phyloP scores from a whole-genome alignment of 179 eudicot genomes.

The Silene coronaria region DNA sequence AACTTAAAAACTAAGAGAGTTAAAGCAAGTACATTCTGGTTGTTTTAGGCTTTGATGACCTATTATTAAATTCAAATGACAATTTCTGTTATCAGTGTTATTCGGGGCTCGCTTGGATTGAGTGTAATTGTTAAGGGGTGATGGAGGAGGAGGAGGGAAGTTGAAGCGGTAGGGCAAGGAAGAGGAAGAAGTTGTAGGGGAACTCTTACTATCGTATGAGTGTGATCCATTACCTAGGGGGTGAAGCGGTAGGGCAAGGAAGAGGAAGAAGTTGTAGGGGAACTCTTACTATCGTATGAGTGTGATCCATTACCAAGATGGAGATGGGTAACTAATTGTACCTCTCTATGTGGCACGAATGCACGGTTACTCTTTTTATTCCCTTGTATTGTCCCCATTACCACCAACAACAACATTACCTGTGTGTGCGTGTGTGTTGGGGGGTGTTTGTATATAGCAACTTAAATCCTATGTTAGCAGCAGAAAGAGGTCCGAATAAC shows the following conservation, averaged over 20 bases:
- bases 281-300: not conserved
- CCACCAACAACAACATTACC: too few species aligned
- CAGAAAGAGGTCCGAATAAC: not conserved
- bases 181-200: not conserved
- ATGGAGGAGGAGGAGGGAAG: not conserved
- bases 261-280: not conserved
- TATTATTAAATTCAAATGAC: too few species aligned
- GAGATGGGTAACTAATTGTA: not conserved
- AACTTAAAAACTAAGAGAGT: too few species aligned
- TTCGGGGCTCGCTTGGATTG: not conserved
- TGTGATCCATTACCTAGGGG: not conserved
- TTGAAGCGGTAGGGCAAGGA: not conserved
- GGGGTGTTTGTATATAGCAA: not conserved
- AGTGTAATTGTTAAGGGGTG: not conserved
- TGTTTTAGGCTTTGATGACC: too few species aligned
- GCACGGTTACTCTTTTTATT: not conserved
- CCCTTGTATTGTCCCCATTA: not conserved
- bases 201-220: not conserved
- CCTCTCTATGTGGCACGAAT: not conserved
- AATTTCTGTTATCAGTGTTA: too few species aligned
- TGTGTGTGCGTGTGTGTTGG: too few species aligned
- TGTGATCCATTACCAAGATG: not conserved
- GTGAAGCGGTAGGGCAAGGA: not conserved
- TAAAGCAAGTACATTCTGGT: too few species aligned
- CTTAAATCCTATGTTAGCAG: not conserved